These are phyloP conservation scores for Fonsecaea erecta DNA, from an alignment of 2,329 filamentous ascomycete species.

Conservation along the genomic window DNA sequence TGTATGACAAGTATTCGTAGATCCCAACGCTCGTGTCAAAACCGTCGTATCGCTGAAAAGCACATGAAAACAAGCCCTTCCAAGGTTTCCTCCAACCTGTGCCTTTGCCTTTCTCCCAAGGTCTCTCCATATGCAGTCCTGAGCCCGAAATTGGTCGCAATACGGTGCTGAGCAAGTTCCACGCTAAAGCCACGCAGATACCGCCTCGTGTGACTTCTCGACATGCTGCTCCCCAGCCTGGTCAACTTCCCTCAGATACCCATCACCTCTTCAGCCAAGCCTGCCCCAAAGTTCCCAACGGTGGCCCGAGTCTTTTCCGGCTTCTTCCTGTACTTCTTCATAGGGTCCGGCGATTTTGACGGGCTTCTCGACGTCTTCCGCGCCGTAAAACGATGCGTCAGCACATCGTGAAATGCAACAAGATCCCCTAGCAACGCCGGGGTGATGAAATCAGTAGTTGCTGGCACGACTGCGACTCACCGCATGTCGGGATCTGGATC, in stretches of 20 bases:
- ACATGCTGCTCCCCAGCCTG: neutral
- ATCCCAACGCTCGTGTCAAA: neutral
- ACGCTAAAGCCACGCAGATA: neutral
- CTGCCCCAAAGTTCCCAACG: slow-evolving; percentile 19
- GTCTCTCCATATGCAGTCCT: neutral
- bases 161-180: neutral
- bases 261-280: slow-evolving; percentile 11
- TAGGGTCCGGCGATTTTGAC: slow-evolving; percentile 6
- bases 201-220: neutral
- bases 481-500: slow-evolving; percentile 23
- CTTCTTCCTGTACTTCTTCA: slow-evolving; percentile 12
- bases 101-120: neutral
- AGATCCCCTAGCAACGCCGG: neutral
- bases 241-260: neutral
- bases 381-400: slow-evolving; percentile 9
- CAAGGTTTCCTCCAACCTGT: neutral
- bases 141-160: neutral
- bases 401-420: slow-evolving; percentile 1
- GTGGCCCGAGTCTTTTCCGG: slow-evolving; percentile 22
- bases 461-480: slow-evolving; percentile 30
- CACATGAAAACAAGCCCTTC: neutral
- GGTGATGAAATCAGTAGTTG: slow-evolving; percentile 15
- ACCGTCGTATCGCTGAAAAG: neutral
- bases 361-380: slow-evolving; percentile 14
- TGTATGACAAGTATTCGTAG: neutral